Conservation (phyloP, 192 early-diverging fungal genomes). For the Gonapodya sp. region DNA sequence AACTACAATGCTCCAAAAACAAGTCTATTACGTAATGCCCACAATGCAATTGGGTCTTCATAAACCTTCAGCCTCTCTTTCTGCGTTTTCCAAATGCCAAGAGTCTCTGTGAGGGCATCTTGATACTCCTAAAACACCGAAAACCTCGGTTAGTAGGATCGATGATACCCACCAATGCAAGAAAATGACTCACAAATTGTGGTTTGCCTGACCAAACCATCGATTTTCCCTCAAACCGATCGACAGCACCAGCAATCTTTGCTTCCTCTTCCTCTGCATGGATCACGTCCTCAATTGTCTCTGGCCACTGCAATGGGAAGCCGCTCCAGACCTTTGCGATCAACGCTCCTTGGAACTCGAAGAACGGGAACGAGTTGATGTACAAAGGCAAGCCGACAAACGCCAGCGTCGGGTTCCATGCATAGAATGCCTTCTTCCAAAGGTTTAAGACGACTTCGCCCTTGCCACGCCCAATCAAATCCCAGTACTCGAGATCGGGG, state of each 20-base stretch:
- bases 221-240: not conserved
- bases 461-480: not conserved
- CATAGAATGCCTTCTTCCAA: constrained; percentile 34
- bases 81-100: not conserved
- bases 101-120: not conserved
- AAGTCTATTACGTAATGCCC: not conserved
- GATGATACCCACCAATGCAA: too few species aligned
- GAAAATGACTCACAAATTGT: too few species aligned
- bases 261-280: constrained; percentile 4
- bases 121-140: too few species aligned
- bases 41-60: not conserved
- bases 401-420: constrained; percentile 37
- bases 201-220: not conserved
- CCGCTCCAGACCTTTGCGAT: constrained; percentile 30
- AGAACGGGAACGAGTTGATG: constrained; percentile 48
- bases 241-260: not conserved
- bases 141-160: too few species aligned
- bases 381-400: constrained; percentile 48
- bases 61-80: not conserved
- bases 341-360: constrained; percentile 42
- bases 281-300: not conserved
- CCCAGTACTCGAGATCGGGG: constrained; percentile 3
- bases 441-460: constrained; percentile 21
- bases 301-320: not conserved
- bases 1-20: not conserved